Evolutionary conservation across 106 monocot genomes (phyloP).

Genomic region (Dioscorea dumetorum): DNA sequence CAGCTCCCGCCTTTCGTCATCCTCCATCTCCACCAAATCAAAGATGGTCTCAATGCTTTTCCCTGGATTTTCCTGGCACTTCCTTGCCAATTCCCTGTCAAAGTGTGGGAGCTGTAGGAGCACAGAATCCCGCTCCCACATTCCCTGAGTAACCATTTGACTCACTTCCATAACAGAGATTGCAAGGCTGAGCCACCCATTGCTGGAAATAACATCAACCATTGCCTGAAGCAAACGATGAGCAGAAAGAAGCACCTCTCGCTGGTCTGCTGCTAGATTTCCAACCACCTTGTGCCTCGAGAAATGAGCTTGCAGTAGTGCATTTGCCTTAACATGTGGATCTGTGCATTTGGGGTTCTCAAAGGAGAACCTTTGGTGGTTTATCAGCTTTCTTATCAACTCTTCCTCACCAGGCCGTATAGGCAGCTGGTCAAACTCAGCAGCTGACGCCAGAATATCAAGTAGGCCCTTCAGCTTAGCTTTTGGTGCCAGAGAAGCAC

Average conservation of each 20-base stretch:
- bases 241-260: conserved; percentile 83
- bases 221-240: conserved; percentile 84
- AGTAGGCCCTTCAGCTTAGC: conserved; percentile 93
- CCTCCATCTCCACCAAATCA: conserved; percentile 90
- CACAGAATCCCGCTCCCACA: conserved; percentile 89
- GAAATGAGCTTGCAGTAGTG: conserved; percentile 82
- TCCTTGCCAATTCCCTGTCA: conserved; percentile 77
- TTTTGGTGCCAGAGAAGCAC: conserved; percentile 61
- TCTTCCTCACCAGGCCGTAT: conserved; percentile 94
- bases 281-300: conserved; percentile 75
- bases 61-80: conserved; percentile 68
- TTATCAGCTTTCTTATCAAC: conserved; percentile 60
- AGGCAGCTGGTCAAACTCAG: conserved; percentile 82
- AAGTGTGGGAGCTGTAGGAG: conserved; percentile 93
- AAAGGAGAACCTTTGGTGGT: conserved; percentile 88
- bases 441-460: conserved; percentile 80
- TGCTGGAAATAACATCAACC: conserved; percentile 99
- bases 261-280: conserved; percentile 76
- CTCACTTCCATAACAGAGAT: conserved; percentile 84
- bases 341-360: conserved; percentile 80
- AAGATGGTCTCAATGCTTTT: conserved; percentile 71
- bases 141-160: conserved; percentile 97
- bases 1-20: conserved; percentile 69
- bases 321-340: conserved; percentile 95
- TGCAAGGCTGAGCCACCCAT: conserved; percentile 81